Base-by-base conservation (phyloP, 192 early-diverging fungal species). In the Chytriomyces sp. region DNA sequence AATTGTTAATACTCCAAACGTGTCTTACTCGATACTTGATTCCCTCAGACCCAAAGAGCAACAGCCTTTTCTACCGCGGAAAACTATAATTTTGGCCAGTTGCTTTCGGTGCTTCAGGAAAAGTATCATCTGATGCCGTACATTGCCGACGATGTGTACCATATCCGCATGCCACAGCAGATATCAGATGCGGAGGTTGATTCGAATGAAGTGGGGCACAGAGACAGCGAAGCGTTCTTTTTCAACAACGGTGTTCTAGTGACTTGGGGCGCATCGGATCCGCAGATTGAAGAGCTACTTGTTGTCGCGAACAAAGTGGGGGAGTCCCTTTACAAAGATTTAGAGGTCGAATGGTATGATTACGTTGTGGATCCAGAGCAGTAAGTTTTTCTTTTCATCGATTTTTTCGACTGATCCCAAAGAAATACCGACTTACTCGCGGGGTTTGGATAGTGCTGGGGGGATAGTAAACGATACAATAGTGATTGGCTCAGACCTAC, bases 121-220 rank as follows among this genome's bases (percentile, higher is more conserved):
- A 45, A 67, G 61, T 87, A 77, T 75, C 50, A 80, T 6, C 77
- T 88, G 7, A 80, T 85, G 20, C 86, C 87, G 4, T 83, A 74
- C 75, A 83, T 89, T 48, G 82, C 88, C 16, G 86, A 88, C 35
- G 88, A 87, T 53, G 88, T 87, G n/a, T 87, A 82, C 71, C 85
- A 90, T 60, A 53, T 90, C 20, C 69, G 77, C 16, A 44, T 84
- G 47, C 44, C 57, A 20, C 61, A 18, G 8, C 20, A 13, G 3
- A 57, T 57, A 13, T 13, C 13, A 57, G 3, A n/a, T 20, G 53
- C 53, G 13, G 53, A 57, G 53, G 20, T 16, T 9, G 70, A 72
- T 44, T 61, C 20, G n/a, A 61, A 45, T 9, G 35, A 35, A 35
- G 35, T 35, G 35, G 35, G 35, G 35, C 35, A 35, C 35, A 35